Conservation (phyloP, 768 basidiomycete genomes). For the Hypholoma fasciculare region DNA sequence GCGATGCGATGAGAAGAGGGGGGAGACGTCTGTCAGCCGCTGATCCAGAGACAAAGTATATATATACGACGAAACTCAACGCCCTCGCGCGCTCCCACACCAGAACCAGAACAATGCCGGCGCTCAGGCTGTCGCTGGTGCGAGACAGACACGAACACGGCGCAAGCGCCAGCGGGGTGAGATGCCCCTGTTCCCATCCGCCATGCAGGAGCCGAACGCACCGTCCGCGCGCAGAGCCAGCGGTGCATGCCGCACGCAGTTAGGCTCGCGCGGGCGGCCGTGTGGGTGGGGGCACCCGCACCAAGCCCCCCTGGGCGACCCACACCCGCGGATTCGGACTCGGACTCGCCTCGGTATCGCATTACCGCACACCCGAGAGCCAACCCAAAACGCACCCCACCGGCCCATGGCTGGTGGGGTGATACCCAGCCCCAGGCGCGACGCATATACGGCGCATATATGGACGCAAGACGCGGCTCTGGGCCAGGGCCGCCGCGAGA, state of each 20-base stretch:
- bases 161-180: background rate
- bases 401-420: too few relatives aligned
- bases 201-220: background rate
- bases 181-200: background rate
- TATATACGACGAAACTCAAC: background rate
- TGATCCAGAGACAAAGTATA: background rate
- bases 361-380: background rate
- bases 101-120: background rate
- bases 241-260: background rate
- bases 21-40: background rate
- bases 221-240: background rate
- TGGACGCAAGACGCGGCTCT: too few relatives aligned
- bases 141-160: background rate
- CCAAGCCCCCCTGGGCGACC: background rate
- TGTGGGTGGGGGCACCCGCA: background rate
- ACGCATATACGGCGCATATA: too few relatives aligned
- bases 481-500: too few relatives aligned
- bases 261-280: too few relatives aligned
- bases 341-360: background rate
- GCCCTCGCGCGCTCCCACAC: slow-evolving; percentile 13
- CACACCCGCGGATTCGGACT: slow-evolving; percentile 9
- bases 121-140: background rate
- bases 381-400: too few relatives aligned
- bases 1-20: background rate
- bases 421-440: too few relatives aligned